phyloP scores from a whole-genome alignment of 129 eudicot species.

The Tanacetum coccineum region DNA sequence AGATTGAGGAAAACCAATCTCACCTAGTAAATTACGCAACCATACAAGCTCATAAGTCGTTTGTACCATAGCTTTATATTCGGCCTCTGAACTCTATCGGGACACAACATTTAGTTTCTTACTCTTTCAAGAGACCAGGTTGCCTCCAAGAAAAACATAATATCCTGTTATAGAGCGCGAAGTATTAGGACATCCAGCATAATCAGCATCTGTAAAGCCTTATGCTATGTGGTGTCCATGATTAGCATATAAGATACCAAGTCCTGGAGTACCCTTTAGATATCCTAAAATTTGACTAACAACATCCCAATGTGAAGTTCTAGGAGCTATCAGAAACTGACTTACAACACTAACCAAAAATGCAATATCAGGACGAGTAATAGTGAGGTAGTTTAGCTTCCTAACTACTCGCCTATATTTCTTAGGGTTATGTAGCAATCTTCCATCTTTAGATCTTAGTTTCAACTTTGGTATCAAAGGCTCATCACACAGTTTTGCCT shows the following conservation, averaged over 20 bases:
- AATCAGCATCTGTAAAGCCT: neutral
- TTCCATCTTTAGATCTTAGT: neutral
- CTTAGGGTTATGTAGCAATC: neutral
- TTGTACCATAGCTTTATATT: neutral
- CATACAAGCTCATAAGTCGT: neutral
- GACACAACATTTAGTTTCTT: neutral
- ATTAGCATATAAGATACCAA: neutral
- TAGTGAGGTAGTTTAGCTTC: neutral
- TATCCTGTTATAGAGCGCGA: too few species aligned
- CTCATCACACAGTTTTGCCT: neutral
- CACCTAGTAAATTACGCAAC: neutral
- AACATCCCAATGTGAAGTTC: neutral
- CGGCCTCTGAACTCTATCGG: neutral
- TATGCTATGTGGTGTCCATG: neutral
- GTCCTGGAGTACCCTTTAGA: neutral
- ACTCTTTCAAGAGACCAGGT: too few species aligned
- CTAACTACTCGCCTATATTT: neutral
- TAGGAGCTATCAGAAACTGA: neutral
- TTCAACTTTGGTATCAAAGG: neutral
- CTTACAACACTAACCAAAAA: neutral
- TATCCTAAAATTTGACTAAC: neutral
- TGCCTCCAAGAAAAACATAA: too few species aligned
- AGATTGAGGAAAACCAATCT: neutral
- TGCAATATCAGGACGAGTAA: neutral
- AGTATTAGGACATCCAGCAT: too few species aligned